Evolutionary conservation across 2,329 filamentous ascomycete genomes (phyloP), one percentile per base, ranked within the genome.

Genomic region (Leptographium galeiforme): DNA sequence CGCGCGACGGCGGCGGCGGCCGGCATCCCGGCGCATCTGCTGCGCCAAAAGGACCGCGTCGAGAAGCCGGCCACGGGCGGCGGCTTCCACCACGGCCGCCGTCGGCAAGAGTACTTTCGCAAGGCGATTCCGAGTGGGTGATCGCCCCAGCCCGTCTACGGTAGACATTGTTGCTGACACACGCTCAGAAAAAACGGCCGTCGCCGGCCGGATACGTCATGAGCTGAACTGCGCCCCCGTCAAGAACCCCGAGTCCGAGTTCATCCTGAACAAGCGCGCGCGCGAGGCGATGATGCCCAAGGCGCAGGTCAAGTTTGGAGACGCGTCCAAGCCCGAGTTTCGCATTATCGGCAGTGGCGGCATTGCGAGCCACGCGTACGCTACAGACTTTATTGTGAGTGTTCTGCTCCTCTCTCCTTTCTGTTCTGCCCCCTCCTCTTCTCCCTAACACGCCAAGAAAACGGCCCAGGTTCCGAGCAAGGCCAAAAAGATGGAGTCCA

Each of bases 181-280:
- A 4, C 39, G 13, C 43, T 25, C 65, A 85, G 88, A 95, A 68
- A 85, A 88, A 66, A 95, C 89, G 8, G 81, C 81, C 32, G 72
- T 95, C 10, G 77, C 80, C 33, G 88, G 85, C 46, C 82, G 78
- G 54, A 79, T 94, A 55, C 76, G 77, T 52, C 85, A 89, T 61
- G 89, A 95, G 65, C 76, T 90, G 54, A 85, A 83, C 59, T 84
- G 85, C 60, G 78, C 85, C 48, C 84, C 87, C 0, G 79, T 85
- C 32, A 79, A 84, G 62, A 87, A 87, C 55, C 76, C 77, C 36
- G 85, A 88, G 62, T 83, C 86, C 57, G 75, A 81, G 59, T 70
- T 73, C 41, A 73, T 88, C 40, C 73, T 87, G 13, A 73, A 72
- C 59, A 71, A 72, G 56, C 73, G 79, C 66, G 75, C 81, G 50